Base-by-base conservation (phyloP, 768 basidiomycete species). In the Lactifluus volemus region DNA sequence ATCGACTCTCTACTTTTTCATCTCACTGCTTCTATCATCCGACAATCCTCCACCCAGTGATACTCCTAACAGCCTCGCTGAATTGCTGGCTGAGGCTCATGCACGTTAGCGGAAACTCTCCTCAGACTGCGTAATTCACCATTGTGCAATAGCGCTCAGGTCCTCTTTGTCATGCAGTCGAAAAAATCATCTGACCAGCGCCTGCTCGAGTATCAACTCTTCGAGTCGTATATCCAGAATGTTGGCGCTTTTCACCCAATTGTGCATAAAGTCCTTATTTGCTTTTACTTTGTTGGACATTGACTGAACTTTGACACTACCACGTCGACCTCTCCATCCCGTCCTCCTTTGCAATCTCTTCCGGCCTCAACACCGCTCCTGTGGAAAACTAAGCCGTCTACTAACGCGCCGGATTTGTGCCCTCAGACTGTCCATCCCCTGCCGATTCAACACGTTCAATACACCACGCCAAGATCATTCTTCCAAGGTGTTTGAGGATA, bases 101-200 rank as follows among this genome's bases (percentile, higher is more conserved):
- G 29, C 21, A 47, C 45, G 45, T 41, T 36, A 49, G 47, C 29
- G 29, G n/a, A 21, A 49, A 47, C n/a, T 8, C 19, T 30, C 29
- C 9, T 58, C 17, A 21, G 8, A 39, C 30, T 34, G 34, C 49
- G 8, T 21, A 34, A 39, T 32, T 49, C 32, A 38, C 50, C 29
- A 44, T n/a, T 47, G 54, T 58, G 1, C 38, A 39, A 52, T 63
- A 82, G 80, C 10, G 77, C 84, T 4, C 74, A 72, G 41, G 82
- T 98, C 30, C 77, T 98, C 12, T 92, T 98, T 68, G 92, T 98
- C n/a, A 84, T 92, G 0, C 94, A 95, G 68, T 79, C 84, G 4
- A 81, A 83, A 42, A 96, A 98, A 71, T 80, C 72, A 81, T 96
- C 5, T 70, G 96, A 98, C 71, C 96, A 99, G 71, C 79, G 87